These are phyloP conservation scores for Cytospora schulzeri DNA, from an alignment of 2,329 filamentous ascomycete species.

Conservation along the genomic window DNA sequence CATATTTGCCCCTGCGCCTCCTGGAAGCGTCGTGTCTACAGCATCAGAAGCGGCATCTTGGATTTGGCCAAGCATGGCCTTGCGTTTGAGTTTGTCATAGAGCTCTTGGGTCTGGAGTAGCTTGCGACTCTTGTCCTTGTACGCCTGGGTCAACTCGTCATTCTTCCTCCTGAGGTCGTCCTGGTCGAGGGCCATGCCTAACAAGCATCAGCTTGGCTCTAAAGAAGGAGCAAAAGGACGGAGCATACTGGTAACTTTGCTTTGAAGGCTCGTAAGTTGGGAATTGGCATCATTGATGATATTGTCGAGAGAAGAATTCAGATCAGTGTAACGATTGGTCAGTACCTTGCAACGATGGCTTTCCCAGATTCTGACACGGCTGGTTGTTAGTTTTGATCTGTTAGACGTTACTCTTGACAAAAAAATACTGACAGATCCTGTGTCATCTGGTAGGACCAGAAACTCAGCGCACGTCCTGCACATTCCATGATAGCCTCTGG, in stretches of 20 bases:
- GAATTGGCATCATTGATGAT: slow-evolving; percentile 74
- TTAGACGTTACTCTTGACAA: slow-evolving; percentile 30
- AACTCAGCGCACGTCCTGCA: slow-evolving; percentile 74
- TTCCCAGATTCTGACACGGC: slow-evolving; percentile 67
- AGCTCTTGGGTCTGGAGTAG: slow-evolving; percentile 68
- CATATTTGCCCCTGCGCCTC: slow-evolving; percentile 31
- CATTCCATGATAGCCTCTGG: slow-evolving; percentile 86
- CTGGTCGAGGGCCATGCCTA: slow-evolving; percentile 62
- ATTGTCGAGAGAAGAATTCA: slow-evolving; percentile 71
- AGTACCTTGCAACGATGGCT: slow-evolving; percentile 72
- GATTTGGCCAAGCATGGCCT: slow-evolving; percentile 56
- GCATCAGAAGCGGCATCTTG: slow-evolving; percentile 56
- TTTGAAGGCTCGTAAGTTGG: slow-evolving; percentile 68
- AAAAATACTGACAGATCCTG: slow-evolving; percentile 71
- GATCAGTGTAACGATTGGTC: slow-evolving; percentile 67
- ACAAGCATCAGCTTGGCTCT: slow-evolving; percentile 18
- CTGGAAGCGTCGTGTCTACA: slow-evolving; percentile 45
- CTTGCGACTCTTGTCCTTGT: slow-evolving; percentile 71
- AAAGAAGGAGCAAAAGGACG: not conserved
- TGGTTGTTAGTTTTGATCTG: slow-evolving; percentile 20
- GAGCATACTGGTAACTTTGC: slow-evolving; percentile 62
- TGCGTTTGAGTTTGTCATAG: slow-evolving; percentile 62
- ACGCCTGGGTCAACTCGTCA: slow-evolving; percentile 67
- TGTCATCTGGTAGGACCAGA: slow-evolving; percentile 84
- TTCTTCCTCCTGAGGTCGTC: slow-evolving; percentile 69